Evolutionary conservation across 768 basidiomycete genomes (phyloP).

Genomic region (Suillus cothurnatus): DNA sequence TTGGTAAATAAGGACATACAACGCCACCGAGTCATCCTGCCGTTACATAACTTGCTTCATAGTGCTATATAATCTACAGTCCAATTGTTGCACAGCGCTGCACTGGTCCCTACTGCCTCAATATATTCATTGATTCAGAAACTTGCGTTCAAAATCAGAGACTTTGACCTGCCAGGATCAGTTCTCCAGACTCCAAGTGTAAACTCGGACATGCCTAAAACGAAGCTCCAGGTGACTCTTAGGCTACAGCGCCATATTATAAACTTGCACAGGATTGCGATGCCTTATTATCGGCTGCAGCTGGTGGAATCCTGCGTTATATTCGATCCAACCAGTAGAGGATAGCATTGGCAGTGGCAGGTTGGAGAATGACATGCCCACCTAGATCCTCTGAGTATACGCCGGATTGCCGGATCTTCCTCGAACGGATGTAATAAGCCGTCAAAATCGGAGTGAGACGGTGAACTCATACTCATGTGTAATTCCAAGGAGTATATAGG

Average conservation of each 20-base stretch:
- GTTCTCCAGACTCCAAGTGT: not conserved
- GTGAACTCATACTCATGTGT: no score
- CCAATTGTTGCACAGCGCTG: not conserved
- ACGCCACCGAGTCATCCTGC: not conserved
- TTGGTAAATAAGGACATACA: constrained; percentile 1
- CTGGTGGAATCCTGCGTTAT: not conserved
- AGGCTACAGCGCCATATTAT: not conserved
- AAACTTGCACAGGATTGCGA: not conserved
- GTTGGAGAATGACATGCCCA: not conserved
- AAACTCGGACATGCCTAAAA: not conserved
- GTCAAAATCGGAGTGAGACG: no score
- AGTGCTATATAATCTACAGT: not conserved
- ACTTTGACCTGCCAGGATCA: not conserved
- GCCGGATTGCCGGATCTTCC: not conserved
- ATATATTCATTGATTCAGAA: not conserved
- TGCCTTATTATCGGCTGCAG: not conserved
- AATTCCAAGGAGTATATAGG: no score
- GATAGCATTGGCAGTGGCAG: not conserved
- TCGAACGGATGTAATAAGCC: not conserved
- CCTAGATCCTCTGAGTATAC: not conserved
- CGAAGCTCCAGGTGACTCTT: not conserved
- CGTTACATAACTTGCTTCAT: not conserved
- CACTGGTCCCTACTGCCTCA: not conserved
- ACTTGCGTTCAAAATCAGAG: not conserved
- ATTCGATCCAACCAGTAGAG: not conserved